A percentile compares a stretch with the other conserved stretches of the same genome.
Conservation (phyloP, 345 rosid genomes). For the Hypericum androsaemum region DNA sequence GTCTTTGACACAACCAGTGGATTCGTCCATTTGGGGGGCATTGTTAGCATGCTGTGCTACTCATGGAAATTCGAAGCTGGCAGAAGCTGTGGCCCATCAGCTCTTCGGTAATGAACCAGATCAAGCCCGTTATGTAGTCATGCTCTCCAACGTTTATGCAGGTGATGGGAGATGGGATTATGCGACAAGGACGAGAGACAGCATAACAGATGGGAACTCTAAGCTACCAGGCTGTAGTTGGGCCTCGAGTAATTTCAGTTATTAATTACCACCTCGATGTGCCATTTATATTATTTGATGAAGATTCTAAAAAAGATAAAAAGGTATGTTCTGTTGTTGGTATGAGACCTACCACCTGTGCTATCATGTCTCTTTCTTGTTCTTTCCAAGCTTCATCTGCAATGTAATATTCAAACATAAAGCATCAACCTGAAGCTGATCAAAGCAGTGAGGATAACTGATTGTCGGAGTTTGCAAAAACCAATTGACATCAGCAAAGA, state of each 20-base stretch:
- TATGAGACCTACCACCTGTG: no score
- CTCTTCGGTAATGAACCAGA: conserved; percentile 39
- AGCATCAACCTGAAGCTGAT: no score
- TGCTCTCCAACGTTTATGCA: conserved; percentile 72
- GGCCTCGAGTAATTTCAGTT: conserved; percentile 24
- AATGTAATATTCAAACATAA: no score
- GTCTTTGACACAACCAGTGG: conserved; percentile 55
- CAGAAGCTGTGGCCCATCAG: conserved; percentile 50
- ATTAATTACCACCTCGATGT: not conserved
- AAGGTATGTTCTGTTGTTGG: no score
- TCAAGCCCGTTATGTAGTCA: conserved; percentile 54
- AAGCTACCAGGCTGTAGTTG: conserved; percentile 59
- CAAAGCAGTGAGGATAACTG: no score
- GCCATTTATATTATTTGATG: no score
- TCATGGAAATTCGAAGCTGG: conserved; percentile 48
- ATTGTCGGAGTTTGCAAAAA: no score
- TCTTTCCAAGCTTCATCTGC: no score
- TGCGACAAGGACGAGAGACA: conserved; percentile 48
- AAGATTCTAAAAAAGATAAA: no score
- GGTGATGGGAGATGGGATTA: conserved; percentile 66
- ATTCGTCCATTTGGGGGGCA: conserved; percentile 75
- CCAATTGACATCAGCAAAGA: no score
- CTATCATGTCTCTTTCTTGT: no score
- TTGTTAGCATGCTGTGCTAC: conserved; percentile 65
- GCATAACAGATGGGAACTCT: conserved; percentile 17